Evolutionary conservation across 2,329 filamentous ascomycete species (phyloP).

Genomic region (Aspergillus tamarii): DNA sequence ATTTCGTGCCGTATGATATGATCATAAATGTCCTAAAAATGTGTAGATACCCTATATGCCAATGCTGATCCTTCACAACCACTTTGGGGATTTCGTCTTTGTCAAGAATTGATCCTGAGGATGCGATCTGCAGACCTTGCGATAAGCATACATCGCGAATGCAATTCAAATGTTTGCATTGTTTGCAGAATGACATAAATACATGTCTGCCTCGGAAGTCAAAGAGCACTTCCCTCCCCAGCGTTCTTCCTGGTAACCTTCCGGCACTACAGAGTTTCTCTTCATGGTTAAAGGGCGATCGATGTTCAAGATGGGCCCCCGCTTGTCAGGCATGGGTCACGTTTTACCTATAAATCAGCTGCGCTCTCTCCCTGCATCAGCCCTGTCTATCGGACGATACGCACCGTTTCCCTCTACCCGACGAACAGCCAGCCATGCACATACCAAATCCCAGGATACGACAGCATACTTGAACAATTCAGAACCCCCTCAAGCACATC

Average conservation of each 20-base stretch:
- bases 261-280: constrained; percentile 32
- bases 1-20: constrained; percentile 67
- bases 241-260: constrained; percentile 13
- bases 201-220: constrained; percentile 11
- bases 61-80: not conserved
- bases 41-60: not conserved
- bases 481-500: constrained; percentile 38
- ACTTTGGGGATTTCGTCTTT: not conserved
- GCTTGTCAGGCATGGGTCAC: not conserved
- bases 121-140: not conserved
- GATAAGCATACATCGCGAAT: constrained; percentile 3
- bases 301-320: constrained; percentile 16
- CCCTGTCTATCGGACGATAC: constrained; percentile 21
- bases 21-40: not conserved
- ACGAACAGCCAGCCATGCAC: constrained; percentile 24
- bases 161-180: constrained; percentile 33
- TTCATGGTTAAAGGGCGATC: constrained; percentile 23
- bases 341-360: not conserved
- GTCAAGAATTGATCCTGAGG: not conserved
- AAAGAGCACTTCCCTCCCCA: constrained; percentile 3
- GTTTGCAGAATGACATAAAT: constrained; percentile 47
- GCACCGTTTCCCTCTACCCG: constrained; percentile 23
- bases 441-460: constrained; percentile 17
- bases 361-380: not conserved
- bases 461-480: constrained; percentile 12